Conservation (phyloP, 1,284 basidiomycete genomes). For the Hortiboletus rubellus region DNA sequence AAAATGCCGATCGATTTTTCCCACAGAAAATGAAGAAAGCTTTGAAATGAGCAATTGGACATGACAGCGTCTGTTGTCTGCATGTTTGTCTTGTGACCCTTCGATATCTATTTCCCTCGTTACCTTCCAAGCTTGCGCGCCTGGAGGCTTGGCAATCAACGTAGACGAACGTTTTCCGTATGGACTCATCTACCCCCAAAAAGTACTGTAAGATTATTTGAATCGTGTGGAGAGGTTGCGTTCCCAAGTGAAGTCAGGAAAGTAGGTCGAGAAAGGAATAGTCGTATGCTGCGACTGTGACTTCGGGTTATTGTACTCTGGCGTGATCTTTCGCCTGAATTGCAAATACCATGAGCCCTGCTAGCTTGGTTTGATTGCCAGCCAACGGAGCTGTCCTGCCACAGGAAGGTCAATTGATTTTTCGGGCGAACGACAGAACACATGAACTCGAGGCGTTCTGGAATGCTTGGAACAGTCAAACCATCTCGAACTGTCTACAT, state of each 20-base stretch:
- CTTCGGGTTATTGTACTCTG: too few relatives aligned
- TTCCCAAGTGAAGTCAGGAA: background rate
- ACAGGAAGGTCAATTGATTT: background rate
- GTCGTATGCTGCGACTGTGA: background rate
- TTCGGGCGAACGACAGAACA: background rate
- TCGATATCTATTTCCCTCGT: background rate
- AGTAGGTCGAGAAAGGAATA: background rate
- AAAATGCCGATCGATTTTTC: slow-evolving; percentile 1
- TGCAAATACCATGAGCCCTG: background rate
- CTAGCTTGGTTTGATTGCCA: background rate
- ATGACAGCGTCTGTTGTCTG: background rate
- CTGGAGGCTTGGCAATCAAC: background rate
- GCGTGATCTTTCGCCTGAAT: background rate
- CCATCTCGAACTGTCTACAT: background rate
- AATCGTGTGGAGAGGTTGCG: background rate
- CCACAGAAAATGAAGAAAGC: slow-evolving; percentile 74
- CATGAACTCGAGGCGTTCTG: background rate
- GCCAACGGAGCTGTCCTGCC: background rate
- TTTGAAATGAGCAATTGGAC: slow-evolving; percentile 49
- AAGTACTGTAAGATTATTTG: slow-evolving; percentile 1
- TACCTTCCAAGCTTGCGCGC: background rate
- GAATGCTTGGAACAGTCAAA: background rate
- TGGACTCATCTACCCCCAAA: background rate
- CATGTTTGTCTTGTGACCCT: background rate
- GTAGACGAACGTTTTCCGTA: background rate